Evolutionary conservation across 139 green algal genomes (phyloP).

Genomic region (Diplosphaera chodatii): DNA sequence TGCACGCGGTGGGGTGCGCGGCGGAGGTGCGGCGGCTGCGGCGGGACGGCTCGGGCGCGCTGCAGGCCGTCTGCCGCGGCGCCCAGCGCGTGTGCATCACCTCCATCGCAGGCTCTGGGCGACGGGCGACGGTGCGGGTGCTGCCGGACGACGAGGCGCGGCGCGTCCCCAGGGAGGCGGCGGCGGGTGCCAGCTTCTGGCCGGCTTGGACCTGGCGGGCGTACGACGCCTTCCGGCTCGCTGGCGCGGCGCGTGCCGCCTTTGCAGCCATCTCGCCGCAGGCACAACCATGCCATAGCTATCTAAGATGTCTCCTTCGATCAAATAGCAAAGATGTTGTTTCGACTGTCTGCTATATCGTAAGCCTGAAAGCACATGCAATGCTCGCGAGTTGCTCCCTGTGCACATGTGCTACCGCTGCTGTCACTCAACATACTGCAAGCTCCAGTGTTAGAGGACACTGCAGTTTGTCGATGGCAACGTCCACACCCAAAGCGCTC

Average conservation of each 20-base stretch:
- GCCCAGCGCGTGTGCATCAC: not conserved
- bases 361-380: no score
- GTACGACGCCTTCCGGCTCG: slow-evolving; percentile 1
- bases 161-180: not conserved
- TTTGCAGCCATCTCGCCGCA: not conserved
- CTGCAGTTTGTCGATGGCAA: slow-evolving; percentile 8
- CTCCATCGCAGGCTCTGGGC: not conserved
- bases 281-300: not conserved
- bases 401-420: not conserved
- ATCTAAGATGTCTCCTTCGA: not conserved
- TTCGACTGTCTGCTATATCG: no score
- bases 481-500: slow-evolving; percentile 12
- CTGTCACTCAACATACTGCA: not conserved
- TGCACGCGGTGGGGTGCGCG: not conserved
- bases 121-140: not conserved
- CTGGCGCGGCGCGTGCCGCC: not conserved
- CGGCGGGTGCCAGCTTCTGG: not conserved
- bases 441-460: slow-evolving; percentile 3
- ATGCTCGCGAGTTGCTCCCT: not conserved
- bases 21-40: not conserved
- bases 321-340: not conserved
- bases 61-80: not conserved
- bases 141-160: not conserved
- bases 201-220: not conserved
- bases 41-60: not conserved